A percentile compares a stretch with the other conserved stretches of the same genome.
Conservation (phyloP, 306 rosid genomes). For the Clitoria ternatea region DNA sequence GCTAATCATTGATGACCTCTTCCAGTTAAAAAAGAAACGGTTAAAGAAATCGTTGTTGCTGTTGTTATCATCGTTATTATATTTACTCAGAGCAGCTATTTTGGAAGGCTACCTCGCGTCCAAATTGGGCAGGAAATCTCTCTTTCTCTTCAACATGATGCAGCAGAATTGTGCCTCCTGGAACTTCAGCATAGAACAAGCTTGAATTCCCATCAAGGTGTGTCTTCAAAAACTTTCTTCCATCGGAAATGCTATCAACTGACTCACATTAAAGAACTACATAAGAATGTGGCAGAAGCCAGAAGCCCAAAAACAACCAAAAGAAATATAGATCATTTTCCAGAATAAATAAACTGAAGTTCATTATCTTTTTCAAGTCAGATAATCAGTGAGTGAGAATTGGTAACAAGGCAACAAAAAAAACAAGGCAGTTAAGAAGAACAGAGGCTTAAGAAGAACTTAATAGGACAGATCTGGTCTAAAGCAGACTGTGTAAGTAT, state of each 20-base stretch:
- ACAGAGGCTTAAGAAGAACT: neutral
- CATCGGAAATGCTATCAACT: constrained; percentile 64
- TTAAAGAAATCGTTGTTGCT: neutral
- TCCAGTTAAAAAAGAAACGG: neutral
- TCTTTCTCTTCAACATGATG: constrained; percentile 69
- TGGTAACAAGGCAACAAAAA: constrained; percentile 16
- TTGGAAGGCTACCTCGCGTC: constrained; percentile 78
- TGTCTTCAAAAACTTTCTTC: constrained; percentile 65
- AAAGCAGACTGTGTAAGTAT: neutral
- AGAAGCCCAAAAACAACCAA: neutral
- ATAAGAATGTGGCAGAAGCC: constrained; percentile 25
- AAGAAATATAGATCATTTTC: neutral
- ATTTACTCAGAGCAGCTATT: neutral
- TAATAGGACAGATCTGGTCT: constrained; percentile 16
- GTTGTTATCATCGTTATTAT: neutral
- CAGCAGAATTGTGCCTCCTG: constrained; percentile 61
- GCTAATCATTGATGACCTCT: neutral
- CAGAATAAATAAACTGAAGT: neutral
- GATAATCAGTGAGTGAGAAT: constrained; percentile 3
- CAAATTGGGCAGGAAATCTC: constrained; percentile 85
- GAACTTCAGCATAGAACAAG: constrained; percentile 78
- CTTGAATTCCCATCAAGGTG: constrained; percentile 61
- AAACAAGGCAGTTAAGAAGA: constrained; percentile 15
- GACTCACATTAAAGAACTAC: constrained; percentile 31
- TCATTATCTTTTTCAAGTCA: constrained; percentile 11